Conservation (phyloP, 768 basidiomycete genomes). For the Clitopilus passeckerianus region DNA sequence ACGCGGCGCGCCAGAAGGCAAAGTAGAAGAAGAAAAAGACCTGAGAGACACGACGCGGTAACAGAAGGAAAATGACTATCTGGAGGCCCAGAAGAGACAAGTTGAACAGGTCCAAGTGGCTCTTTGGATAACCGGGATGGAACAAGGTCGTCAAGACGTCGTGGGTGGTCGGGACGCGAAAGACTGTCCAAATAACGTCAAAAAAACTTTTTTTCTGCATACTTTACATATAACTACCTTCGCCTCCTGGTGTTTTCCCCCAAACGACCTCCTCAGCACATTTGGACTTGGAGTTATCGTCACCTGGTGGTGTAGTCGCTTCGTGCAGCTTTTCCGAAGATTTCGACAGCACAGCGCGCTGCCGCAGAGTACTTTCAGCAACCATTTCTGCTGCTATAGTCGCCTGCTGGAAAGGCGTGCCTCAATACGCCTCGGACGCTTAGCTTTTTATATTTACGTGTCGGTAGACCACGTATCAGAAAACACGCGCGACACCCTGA, state of each 20-base stretch:
- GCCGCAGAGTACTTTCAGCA: conserved; percentile 21
- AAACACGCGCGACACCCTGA: not conserved
- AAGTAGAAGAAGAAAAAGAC: conserved; percentile 88
- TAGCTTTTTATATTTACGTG: conserved; percentile 1
- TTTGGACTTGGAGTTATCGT: conserved; percentile 6
- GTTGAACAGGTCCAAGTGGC: conserved; percentile 83
- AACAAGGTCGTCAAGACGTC: conserved; percentile 85
- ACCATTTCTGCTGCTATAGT: not conserved
- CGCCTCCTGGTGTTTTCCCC: conserved; percentile 81
- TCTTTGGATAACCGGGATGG: conserved; percentile 79
- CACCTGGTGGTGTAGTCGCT: not conserved
- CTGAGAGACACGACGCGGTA: conserved; percentile 52
- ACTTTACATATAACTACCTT: conserved; percentile 41
- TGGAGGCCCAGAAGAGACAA: conserved; percentile 77
- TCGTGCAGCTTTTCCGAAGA: not conserved
- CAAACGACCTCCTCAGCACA: conserved; percentile 63
- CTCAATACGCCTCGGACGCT: not conserved
- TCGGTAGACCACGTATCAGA: not conserved
- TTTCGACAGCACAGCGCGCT: conserved; percentile 17
- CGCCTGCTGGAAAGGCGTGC: not conserved
- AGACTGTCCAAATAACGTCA: conserved; percentile 48
- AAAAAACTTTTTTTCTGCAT: conserved; percentile 12
- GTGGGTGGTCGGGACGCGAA: conserved; percentile 88
- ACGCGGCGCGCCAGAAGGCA: conserved; percentile 87
- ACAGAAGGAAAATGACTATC: conserved; percentile 59